Evolutionary conservation across 2,329 filamentous ascomycete genomes (phyloP).

Genomic region (Ophiostoma perfectum): DNA sequence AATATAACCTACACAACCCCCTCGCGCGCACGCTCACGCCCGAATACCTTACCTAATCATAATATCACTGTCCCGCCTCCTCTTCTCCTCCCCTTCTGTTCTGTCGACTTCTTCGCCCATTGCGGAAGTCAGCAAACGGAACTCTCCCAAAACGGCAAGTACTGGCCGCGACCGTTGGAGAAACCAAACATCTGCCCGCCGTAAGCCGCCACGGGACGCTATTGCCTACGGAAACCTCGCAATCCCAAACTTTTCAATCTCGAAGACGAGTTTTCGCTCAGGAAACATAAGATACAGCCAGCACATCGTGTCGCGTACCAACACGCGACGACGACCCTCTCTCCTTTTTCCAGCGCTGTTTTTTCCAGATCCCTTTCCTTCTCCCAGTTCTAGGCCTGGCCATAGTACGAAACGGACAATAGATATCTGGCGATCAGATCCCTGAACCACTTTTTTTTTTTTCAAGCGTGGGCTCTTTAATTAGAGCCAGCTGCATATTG

Average conservation of each 20-base stretch:
- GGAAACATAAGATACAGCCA: no score
- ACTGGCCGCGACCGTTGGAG: neutral
- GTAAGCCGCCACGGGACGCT: neutral
- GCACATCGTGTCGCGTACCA: neutral
- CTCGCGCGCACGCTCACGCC: no score
- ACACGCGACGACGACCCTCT: neutral
- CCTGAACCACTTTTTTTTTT: conserved; percentile 9
- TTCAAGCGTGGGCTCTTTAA: conserved; percentile 8
- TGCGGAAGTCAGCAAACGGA: neutral
- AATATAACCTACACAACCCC: no score
- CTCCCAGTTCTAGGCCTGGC: neutral
- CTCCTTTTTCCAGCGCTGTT: neutral
- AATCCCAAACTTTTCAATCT: no score
- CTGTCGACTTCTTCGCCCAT: no score
- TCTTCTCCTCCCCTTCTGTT: neutral
- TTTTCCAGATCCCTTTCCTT: neutral
- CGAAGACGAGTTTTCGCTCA: no score
- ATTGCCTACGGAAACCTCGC: neutral
- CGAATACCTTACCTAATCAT: no score
- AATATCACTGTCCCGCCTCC: no score
- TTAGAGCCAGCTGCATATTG: neutral
- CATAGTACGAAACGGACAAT: neutral
- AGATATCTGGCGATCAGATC: conserved; percentile 5
- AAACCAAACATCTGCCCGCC: neutral
- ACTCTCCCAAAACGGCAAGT: neutral